Evolutionary conservation across 306 rosid species (phyloP).

Genomic region (Rubus parviflorus): DNA sequence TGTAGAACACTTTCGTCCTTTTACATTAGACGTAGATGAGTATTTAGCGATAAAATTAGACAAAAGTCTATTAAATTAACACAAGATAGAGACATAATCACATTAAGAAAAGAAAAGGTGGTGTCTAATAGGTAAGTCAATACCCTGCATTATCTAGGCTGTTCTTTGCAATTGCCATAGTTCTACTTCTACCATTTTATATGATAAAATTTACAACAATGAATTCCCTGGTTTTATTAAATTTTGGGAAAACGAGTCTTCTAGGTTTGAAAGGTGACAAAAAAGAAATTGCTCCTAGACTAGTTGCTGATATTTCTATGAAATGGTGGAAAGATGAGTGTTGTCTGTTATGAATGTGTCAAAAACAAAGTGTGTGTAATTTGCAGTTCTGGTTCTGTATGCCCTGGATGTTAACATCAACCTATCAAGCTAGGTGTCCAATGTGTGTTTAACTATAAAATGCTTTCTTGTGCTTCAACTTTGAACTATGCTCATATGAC

Average conservation of each 20-base stretch:
- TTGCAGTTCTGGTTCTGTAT: neutral
- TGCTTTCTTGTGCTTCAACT: neutral
- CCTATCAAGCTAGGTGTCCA: neutral
- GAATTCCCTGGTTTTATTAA: neutral
- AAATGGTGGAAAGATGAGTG: neutral
- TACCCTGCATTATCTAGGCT: no score
- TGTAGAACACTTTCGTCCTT: no score
- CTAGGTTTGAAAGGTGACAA: neutral
- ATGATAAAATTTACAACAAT: neutral
- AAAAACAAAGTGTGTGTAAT: neutral
- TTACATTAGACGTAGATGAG: no score
- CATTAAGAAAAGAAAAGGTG: no score
- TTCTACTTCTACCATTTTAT: neutral
- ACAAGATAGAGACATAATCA: no score
- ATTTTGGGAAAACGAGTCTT: neutral
- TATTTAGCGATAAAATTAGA: no score
- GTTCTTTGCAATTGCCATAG: no score
- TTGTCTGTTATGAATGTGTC: conserved; percentile 13
- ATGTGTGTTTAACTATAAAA: neutral
- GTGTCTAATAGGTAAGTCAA: no score
- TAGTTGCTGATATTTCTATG: conserved; percentile 11
- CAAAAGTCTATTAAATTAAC: no score
- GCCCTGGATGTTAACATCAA: conserved; percentile 17
- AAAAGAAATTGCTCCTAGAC: neutral
- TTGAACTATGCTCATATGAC: neutral